phyloP scores from a whole-genome alignment of 179 eudicot species.

The Beta macrorhiza region DNA sequence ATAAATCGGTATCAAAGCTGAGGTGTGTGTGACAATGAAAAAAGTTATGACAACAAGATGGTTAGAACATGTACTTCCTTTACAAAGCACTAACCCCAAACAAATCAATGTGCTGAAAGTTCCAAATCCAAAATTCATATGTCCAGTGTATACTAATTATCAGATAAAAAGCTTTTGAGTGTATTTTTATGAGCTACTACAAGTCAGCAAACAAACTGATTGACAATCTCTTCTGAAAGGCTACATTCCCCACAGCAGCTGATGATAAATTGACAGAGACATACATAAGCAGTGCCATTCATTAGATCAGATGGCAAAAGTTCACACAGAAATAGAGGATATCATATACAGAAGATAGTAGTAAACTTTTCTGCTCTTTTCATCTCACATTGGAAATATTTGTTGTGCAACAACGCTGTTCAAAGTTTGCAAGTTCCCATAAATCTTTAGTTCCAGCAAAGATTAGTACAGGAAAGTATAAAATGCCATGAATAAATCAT shows the following conservation, averaged over 20 bases:
- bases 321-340: neutral
- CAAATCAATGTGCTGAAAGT: neutral
- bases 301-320: neutral
- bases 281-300: too few species aligned
- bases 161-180: neutral
- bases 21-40: conserved; percentile 7
- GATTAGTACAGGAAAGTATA: neutral
- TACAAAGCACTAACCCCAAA: neutral
- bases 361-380: neutral
- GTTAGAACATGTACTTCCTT: neutral
- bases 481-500: neutral
- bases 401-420: neutral
- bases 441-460: neutral
- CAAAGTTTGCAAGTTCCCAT: neutral
- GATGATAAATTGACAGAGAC: neutral
- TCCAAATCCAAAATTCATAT: neutral
- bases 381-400: neutral
- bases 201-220: neutral
- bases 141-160: neutral
- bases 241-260: neutral
- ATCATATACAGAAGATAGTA: neutral
- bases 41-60: too few species aligned
- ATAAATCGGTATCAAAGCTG: conserved; percentile 12
- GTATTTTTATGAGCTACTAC: neutral
- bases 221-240: neutral